Base-by-base conservation (phyloP, 116 monocot genomes). In the Zostera marina region DNA sequence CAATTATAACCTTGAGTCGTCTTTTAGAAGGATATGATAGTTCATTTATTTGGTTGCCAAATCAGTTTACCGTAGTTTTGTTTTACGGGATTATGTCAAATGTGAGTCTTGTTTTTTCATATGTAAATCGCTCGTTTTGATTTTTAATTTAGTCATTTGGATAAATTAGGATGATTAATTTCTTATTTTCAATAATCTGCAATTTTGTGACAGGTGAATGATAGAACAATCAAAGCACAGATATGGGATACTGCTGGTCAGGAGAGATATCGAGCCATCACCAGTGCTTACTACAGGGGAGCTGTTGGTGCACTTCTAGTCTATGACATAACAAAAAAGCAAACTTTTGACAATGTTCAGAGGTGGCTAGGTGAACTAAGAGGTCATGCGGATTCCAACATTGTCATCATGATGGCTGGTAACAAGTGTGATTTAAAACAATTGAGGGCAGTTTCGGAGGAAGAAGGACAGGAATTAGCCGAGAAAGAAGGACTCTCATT, bases 221-320 rank as follows among this genome's bases (percentile, higher is more conserved):
- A 68, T 1, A 73, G 67, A 63, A 68, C 68, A 41, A 26, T 73
- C 17, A 73, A 73, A 54, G 73, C 73, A 51, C 73, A 73, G 42
- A 73, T 73, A 68, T 73, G 73, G 73, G 73, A 73, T 51, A 73
- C 73, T 49, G 73, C 73, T 9, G 73, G 73, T 47, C 73, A 73
- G 49, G 73, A 73, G 42, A 66, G 76, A 56, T 76, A 76, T 60
- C 61, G 76, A 8, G 76, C 76, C 44, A 76, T 76, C 22, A 76
- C 76, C 14, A 76, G 76, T 62, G 76, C 76, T 46, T 76, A 76
- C 26, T 76, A 76, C 49, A 71, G 76, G 46, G 76, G 76, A 41
- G 76, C 76, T 0, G 67, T 71, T 5, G 76, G 76, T 26, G 76
- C 76, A 10, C 67, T 76, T 46, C 59, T 76, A 4, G 76, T 76